phyloP scores from a whole-genome alignment of 768 basidiomycete genomes.

The Kwoniella sp. region DNA sequence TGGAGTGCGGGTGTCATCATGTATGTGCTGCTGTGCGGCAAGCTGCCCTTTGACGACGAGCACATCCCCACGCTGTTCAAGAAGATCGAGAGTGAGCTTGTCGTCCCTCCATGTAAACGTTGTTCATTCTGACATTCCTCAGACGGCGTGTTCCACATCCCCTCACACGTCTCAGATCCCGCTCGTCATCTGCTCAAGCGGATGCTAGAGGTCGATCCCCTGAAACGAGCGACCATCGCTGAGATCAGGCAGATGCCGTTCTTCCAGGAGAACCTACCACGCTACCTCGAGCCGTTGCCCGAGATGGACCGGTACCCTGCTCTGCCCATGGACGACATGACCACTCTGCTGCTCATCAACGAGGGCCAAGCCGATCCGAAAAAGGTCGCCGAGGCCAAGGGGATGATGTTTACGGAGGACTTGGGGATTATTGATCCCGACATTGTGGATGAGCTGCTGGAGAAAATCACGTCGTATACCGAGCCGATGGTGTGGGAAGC shows the following conservation, averaged over 20 bases:
- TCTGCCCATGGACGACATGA: conserved; percentile 37
- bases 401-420: conserved; percentile 67
- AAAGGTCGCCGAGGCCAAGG: conserved; percentile 43
- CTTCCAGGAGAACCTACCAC: conserved; percentile 76
- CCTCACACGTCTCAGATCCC: conserved; percentile 71
- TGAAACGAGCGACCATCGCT: conserved; percentile 87
- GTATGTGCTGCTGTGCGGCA: conserved; percentile 93
- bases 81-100: conserved; percentile 70
- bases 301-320: conserved; percentile 53
- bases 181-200: conserved; percentile 72
- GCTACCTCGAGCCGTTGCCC: conserved; percentile 73
- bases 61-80: conserved; percentile 87
- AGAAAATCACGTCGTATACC: conserved; percentile 66
- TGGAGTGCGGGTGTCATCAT: conserved; percentile 99
- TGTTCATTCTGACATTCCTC: background rate
- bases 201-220: conserved; percentile 91
- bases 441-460: conserved; percentile 75
- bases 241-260: conserved; percentile 89
- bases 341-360: conserved; percentile 36
- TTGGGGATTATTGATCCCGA: conserved; percentile 88
- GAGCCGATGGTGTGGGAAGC: conserved; percentile 85
- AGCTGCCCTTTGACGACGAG: conserved; percentile 95
- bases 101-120: background rate
- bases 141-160: conserved; percentile 86
- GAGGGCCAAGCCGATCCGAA: conserved; percentile 43